Evolutionary conservation across 2,329 filamentous ascomycete genomes (phyloP).

Genomic region (Colletotrichum lentis): DNA sequence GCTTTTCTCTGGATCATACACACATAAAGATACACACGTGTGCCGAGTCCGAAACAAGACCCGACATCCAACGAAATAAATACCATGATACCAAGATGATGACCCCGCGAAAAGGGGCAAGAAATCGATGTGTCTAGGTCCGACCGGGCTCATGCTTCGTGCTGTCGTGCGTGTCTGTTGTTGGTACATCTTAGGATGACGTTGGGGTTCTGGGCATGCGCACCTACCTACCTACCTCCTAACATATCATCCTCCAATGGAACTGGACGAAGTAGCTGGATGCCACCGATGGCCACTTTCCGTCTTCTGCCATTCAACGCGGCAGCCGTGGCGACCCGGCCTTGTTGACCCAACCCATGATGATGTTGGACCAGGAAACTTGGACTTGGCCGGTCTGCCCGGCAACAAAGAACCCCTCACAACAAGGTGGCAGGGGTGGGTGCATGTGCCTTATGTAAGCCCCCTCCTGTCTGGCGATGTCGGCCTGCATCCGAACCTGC

Average conservation of each 20-base stretch:
- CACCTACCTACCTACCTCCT: too few species aligned
- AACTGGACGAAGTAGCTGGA: neutral
- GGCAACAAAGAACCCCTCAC: slow-evolving; percentile 30
- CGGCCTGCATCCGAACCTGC: slow-evolving; percentile 23
- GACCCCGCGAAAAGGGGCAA: too few species aligned
- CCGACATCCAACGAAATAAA: slow-evolving; percentile 29
- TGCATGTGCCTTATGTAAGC: slow-evolving; percentile 22
- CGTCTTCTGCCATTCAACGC: neutral
- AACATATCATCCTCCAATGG: neutral
- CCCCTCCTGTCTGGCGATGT: slow-evolving; percentile 10
- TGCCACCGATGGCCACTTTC: neutral
- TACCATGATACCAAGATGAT: slow-evolving; percentile 17
- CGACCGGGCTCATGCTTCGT: neutral
- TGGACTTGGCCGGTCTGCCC: slow-evolving; percentile 16
- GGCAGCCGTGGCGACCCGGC: neutral
- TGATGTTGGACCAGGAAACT: slow-evolving; percentile 1
- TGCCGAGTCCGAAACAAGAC: slow-evolving; percentile 5
- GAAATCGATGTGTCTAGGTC: neutral
- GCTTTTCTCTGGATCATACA: slow-evolving; percentile 24
- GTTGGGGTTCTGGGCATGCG: too few species aligned
- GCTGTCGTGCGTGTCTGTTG: too few species aligned
- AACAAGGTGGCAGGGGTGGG: neutral
- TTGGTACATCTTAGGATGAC: neutral
- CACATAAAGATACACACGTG: neutral
- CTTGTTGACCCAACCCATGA: slow-evolving; percentile 11